These are phyloP conservation scores for Phytopythium delawarense DNA, from an alignment of 352 stramenopile genomes.

Conservation along the genomic window DNA sequence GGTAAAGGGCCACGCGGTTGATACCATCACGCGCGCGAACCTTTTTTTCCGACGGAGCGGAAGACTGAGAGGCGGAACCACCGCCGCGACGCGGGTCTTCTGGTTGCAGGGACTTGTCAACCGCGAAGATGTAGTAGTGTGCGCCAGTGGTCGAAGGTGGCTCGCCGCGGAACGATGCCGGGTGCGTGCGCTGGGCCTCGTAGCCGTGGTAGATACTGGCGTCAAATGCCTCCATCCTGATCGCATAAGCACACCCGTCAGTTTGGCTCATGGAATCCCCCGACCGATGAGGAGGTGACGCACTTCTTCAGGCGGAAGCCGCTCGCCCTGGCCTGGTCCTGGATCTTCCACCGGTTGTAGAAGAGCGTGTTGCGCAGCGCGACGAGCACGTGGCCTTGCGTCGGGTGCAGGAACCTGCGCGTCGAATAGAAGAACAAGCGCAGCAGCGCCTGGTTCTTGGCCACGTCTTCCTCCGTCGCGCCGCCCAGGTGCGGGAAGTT, in stretches of 20 bases:
- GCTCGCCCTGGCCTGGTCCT: slow-evolving; percentile 54
- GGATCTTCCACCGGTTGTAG: slow-evolving; percentile 83
- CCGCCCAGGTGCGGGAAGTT: slow-evolving; percentile 87
- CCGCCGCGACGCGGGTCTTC: slow-evolving; percentile 18
- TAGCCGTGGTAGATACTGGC: slow-evolving; percentile 68
- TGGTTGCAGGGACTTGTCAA: slow-evolving; percentile 29
- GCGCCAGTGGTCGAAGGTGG: slow-evolving; percentile 65
- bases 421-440: slow-evolving; percentile 73
- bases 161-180: slow-evolving; percentile 66
- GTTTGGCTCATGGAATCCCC: neutral
- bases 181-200: slow-evolving; percentile 71
- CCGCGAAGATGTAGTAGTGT: slow-evolving; percentile 62
- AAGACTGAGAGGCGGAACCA: neutral
- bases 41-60: neutral
- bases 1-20: neutral
- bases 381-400: slow-evolving; percentile 63
- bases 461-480: slow-evolving; percentile 75
- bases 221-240: slow-evolving; percentile 62
- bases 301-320: slow-evolving; percentile 71
- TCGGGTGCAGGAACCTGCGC: slow-evolving; percentile 50
- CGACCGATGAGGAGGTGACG: neutral
- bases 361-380: slow-evolving; percentile 75
- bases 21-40: neutral
- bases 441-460: slow-evolving; percentile 78
- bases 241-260: neutral